phyloP scores from a whole-genome alignment of 1,284 basidiomycete species.

The Agaricales sp. region DNA sequence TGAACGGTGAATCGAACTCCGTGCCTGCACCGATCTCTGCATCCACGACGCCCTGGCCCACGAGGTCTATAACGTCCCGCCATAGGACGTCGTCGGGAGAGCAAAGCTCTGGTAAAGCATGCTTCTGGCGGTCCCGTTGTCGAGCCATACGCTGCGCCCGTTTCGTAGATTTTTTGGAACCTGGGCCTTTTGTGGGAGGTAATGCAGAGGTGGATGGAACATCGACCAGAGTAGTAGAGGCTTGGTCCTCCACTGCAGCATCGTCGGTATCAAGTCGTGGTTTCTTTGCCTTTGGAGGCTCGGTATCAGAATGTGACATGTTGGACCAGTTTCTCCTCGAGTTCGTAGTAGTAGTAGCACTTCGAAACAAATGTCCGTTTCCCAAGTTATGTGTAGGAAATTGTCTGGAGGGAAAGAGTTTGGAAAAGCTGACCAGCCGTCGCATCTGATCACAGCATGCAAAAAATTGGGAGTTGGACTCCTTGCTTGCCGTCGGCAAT shows the following conservation, averaged over 20 bases:
- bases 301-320: conserved; percentile 13
- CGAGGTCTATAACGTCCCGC: conserved; percentile 57
- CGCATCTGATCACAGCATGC: too few relatives aligned
- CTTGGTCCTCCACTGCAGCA: not conserved
- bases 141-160: not conserved
- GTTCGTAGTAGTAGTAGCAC: too few relatives aligned
- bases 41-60: conserved; percentile 54
- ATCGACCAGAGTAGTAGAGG: not conserved
- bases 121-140: conserved; percentile 15
- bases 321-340: too few relatives aligned
- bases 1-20: conserved; percentile 53
- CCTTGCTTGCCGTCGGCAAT: too few relatives aligned
- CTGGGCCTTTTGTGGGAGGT: not conserved
- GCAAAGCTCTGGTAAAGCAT: conserved; percentile 45
- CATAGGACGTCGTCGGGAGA: conserved; percentile 69
- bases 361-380: too few relatives aligned
- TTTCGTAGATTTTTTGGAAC: not conserved
- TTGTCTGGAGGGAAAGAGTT: too few relatives aligned
- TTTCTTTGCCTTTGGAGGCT: conserved; percentile 30
- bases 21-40: conserved; percentile 34
- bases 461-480: too few relatives aligned
- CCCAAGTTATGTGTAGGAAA: too few relatives aligned
- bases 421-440: too few relatives aligned
- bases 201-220: not conserved
- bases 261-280: conserved; percentile 21